Evolutionary conservation across 257 asterid genomes (phyloP), one percentile per base, ranked within the genome.

Genomic region (Capsicum baccatum): DNA sequence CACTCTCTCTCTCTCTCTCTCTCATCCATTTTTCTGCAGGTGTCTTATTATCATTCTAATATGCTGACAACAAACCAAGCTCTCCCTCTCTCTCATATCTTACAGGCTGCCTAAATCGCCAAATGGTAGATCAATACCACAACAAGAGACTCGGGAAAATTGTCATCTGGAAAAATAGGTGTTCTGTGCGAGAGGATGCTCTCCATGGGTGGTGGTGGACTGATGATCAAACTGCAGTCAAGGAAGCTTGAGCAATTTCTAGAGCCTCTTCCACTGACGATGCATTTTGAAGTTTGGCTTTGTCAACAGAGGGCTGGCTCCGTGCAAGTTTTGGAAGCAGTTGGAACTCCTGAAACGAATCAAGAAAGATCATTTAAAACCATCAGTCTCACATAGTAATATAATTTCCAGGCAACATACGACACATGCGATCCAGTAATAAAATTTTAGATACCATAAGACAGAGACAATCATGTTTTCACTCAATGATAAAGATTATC

Each of bases 231-330:
- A 66, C 86, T 44, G 85, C 70, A 71, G 87, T 74, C 80, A 94
- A 86, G 57, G 96, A 90, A 82, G 97, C 91, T 79, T 87, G 89
- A 79, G 92, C 98, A 37, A 96, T 86, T 86, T 92, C 93, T 60
- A 96, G 76, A 37, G 99, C 99, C 83, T 93, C 98, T 86, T 94
- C 98, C 7, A 94, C 97, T 0, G 99, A 92, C 67, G 98, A 89
- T 78, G 98, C 98, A 82, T 83, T 91, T 87, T 88, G 90, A 86
- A 94, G 98, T 90, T 96, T 93, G 55, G 87, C 86, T 86, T 71
- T 90, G 91, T 96, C 94, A 26, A 96, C 73, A 7, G 85, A 67
- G 67, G 99, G 98, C 83, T 94, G 99, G 86, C 89, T 89, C 84
- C 95, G 92, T 8, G 98, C 97, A 13, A 94, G 97, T 88, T 91